Evolutionary conservation across 1,284 basidiomycete genomes (phyloP).

Genomic region (Mycosarcoma mackinlayi): DNA sequence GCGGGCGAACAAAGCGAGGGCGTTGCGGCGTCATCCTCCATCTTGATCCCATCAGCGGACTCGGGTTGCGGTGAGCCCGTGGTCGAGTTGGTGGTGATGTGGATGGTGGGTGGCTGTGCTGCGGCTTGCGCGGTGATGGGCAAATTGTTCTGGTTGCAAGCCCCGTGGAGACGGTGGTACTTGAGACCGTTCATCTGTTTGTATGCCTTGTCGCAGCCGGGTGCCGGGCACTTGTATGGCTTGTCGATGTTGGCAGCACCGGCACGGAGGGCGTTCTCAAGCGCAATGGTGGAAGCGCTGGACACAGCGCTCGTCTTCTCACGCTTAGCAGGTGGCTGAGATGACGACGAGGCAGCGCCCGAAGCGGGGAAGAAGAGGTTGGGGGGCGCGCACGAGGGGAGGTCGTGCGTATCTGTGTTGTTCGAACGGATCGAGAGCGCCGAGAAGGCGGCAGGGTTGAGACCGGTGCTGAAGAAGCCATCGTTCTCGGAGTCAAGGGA

Average conservation of each 20-base stretch:
- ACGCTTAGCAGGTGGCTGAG: conserved; percentile 59
- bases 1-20: conserved; percentile 26
- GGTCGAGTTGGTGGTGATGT: conserved; percentile 40
- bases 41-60: conserved; percentile 41
- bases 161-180: conserved; percentile 94
- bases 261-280: conserved; percentile 36
- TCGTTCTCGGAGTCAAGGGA: conserved; percentile 57
- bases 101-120: conserved; percentile 45
- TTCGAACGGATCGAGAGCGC: conserved; percentile 60
- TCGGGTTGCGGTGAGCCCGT: conserved; percentile 43
- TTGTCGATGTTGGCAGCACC: conserved; percentile 72
- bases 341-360: conserved; percentile 40
- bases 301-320: conserved; percentile 52
- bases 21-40: conserved; percentile 25
- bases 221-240: conserved; percentile 95
- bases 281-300: conserved; percentile 35
- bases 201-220: conserved; percentile 97
- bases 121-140: conserved; percentile 46
- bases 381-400: conserved; percentile 67
- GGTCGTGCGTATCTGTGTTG: conserved; percentile 56
- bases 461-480: conserved; percentile 55
- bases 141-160: conserved; percentile 73
- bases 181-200: conserved; percentile 97
- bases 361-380: conserved; percentile 68
- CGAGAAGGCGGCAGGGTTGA: conserved; percentile 63